Conservation (phyloP, 768 basidiomycete species). For the Boletus pseudo-olivaceus region DNA sequence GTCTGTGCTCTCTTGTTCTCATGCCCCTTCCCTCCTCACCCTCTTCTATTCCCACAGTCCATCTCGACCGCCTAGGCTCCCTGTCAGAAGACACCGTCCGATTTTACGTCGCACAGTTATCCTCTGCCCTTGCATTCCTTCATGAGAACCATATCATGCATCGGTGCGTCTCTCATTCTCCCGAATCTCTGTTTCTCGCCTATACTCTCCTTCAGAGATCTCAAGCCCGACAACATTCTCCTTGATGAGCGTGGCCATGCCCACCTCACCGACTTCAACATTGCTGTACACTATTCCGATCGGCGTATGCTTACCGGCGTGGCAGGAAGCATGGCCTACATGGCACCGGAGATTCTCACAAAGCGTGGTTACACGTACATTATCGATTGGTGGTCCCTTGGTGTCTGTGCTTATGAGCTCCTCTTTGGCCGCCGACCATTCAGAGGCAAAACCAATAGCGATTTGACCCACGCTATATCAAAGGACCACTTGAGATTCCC, state of each 20-base stretch:
- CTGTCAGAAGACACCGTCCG: conserved; percentile 76
- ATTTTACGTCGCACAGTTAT: conserved; percentile 87
- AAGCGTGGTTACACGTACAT: conserved; percentile 94
- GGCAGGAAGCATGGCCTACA: conserved; percentile 98
- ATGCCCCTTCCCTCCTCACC: background rate
- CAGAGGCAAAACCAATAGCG: conserved; percentile 89
- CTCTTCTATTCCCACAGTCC: conserved; percentile 50
- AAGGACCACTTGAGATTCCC: conserved; percentile 88
- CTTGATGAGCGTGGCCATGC: conserved; percentile 95
- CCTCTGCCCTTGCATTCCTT: conserved; percentile 83
- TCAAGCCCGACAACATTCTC: conserved; percentile 98
- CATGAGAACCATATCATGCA: conserved; percentile 96
- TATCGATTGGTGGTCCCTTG: conserved; percentile 97
- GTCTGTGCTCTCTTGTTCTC: conserved; percentile 42
- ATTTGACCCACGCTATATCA: conserved; percentile 88
- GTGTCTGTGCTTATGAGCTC: conserved; percentile 89
- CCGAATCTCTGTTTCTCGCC: no score
- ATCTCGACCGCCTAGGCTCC: conserved; percentile 76
- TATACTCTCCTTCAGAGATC: conserved; percentile 52
- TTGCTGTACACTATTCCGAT: conserved; percentile 94
- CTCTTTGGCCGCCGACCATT: conserved; percentile 91
- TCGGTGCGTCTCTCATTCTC: conserved; percentile 53
- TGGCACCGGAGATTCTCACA: conserved; percentile 88
- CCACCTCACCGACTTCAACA: conserved; percentile 97
- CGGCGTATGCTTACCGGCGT: conserved; percentile 82